Conservation (phyloP, 176 grass and related monocot genomes). For the Oryza glumipatula region DNA sequence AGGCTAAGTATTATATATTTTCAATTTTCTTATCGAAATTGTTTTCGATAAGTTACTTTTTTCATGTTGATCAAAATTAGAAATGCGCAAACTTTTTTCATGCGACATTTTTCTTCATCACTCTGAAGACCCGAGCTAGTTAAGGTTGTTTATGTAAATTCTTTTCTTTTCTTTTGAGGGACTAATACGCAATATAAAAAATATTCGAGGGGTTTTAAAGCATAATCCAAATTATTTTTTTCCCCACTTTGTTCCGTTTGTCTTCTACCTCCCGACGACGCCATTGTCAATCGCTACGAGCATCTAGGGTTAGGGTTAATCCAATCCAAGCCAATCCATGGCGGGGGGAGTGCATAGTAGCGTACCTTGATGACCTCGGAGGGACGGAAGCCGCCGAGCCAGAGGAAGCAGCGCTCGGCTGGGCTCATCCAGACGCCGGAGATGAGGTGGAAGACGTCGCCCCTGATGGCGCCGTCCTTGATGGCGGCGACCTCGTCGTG, state of each 20-base stretch:
- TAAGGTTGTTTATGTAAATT: not conserved
- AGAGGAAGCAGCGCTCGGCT: slow-evolving; percentile 98
- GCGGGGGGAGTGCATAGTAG: too few relatives aligned
- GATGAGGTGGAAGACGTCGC: slow-evolving; percentile 96
- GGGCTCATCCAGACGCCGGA: slow-evolving; percentile 93
- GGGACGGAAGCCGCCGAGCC: slow-evolving; percentile 94
- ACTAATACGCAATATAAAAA: not conserved
- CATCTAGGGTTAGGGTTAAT: slow-evolving; percentile 34
- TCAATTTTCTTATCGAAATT: not conserved
- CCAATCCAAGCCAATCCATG: not conserved
- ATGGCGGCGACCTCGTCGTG: slow-evolving; percentile 80
- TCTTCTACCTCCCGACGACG: not conserved
- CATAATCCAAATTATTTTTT: not conserved
- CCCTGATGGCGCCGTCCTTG: slow-evolving; percentile 70
- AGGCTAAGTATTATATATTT: too few relatives aligned
- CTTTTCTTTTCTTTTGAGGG: not conserved
- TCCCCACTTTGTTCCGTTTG: not conserved
- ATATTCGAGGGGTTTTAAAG: not conserved
- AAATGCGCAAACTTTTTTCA: not conserved
- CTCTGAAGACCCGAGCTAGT: too few relatives aligned
- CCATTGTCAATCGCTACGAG: not conserved
- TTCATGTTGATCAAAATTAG: not conserved
- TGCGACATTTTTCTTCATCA: too few relatives aligned
- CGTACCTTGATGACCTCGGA: slow-evolving; percentile 95
- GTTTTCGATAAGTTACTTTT: not conserved